Base-by-base conservation (phyloP, 768 basidiomycete species). In the Mrakia frigida region DNA sequence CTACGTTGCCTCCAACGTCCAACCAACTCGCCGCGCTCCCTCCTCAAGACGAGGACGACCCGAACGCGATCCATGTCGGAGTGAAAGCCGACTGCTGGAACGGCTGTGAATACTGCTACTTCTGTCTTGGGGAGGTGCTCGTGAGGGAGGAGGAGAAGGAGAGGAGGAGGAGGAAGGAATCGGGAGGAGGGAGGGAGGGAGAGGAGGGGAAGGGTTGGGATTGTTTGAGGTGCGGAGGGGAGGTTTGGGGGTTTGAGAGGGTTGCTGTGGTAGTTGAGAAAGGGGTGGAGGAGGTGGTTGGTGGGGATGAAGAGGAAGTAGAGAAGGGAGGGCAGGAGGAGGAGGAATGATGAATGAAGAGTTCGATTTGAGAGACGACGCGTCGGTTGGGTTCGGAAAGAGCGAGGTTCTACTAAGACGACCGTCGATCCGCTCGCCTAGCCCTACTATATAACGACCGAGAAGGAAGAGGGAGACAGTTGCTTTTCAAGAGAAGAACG, bases 101-200 rank as follows among this genome's bases (percentile, higher is more conserved):
- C 78, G 90, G 89, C 10, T 93, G 97, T 81, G 82, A 88, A 21
- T 99, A 95, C 84, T 98, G 97, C 84, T 99, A 98, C 83, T 90
- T 91, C 80, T 99, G 97, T 83, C 86, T 98, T 59, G 88, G 92
- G 21, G 91, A 92, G 81, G 89, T 89, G 78, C 88, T 98, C 85
- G 87, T 92, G 80, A 89, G 76, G 31, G 33, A 46, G 33, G 60
- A 59, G 37, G 71, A 61, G 69, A 56, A 16, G 31, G 67, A 74
- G 56, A 33, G 39, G 59, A 23, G 11, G 87, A 50, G 87, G 87
- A 7, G 89, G 88, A 77, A 21, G 5, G 35, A 7, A 4, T 23
- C 6, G 70, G 3, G 31, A 4, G 50, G 16, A 6, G 46, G 50
- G 77, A 70, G 74, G 53, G 67, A 75, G 35, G 79, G 78, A 67